A percentile compares a stretch with the other conserved stretches of the same genome.
Conservation (phyloP, 2,329 filamentous ascomycete species). For the Boeremia lycopersici region DNA sequence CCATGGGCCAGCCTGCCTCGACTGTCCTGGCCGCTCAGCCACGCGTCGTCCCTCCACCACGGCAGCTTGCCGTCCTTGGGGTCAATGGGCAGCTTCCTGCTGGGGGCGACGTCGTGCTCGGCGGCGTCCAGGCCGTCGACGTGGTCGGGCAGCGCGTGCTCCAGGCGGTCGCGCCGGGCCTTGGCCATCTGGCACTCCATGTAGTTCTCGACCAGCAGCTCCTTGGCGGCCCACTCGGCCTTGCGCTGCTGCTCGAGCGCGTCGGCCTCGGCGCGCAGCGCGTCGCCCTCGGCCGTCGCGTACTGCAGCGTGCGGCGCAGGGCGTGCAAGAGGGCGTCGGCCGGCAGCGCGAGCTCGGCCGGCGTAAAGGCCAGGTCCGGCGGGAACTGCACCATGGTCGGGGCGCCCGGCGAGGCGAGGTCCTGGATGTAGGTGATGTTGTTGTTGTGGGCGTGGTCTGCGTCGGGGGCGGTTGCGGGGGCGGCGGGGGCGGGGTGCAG, state of each 20-base stretch:
- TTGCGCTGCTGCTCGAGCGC: slow-evolving; percentile 69
- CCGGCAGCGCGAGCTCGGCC: slow-evolving; percentile 68
- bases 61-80: slow-evolving; percentile 33
- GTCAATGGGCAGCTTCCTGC: slow-evolving; percentile 38
- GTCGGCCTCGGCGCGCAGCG: slow-evolving; percentile 68
- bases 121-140: slow-evolving; percentile 41
- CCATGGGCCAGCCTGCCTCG: not conserved
- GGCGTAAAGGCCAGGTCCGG: slow-evolving; percentile 66
- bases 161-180: slow-evolving; percentile 38
- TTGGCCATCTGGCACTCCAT: slow-evolving; percentile 69
- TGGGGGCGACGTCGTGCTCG: slow-evolving; percentile 45
- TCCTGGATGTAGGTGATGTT: slow-evolving; percentile 65
- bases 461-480: slow-evolving; percentile 30
- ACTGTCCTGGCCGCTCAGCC: slow-evolving; percentile 11
- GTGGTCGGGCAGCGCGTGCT: slow-evolving; percentile 41
- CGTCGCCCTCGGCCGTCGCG: slow-evolving; percentile 70
- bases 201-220: slow-evolving; percentile 76
- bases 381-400: slow-evolving; percentile 59
- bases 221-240: slow-evolving; percentile 80
- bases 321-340: slow-evolving; percentile 70
- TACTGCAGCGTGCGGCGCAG: slow-evolving; percentile 71
- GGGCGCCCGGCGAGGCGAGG: slow-evolving; percentile 64
- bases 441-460: slow-evolving; percentile 60
- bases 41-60: slow-evolving; percentile 44
- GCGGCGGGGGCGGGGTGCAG: slow-evolving; percentile 32